Base-by-base conservation (phyloP, 2,329 filamentous ascomycete species). In the Penicillium sp. region DNA sequence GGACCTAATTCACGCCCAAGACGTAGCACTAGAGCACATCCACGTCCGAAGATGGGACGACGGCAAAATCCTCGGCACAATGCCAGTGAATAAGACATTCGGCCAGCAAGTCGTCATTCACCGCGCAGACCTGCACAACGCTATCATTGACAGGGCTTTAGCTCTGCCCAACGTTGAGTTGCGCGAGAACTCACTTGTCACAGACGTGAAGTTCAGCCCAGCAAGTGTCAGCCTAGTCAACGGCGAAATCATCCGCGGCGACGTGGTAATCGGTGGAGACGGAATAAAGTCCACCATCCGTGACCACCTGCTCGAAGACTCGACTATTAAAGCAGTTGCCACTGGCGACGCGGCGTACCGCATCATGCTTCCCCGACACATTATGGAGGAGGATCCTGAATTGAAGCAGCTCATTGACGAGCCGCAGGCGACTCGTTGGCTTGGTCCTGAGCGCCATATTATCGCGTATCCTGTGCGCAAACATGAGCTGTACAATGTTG, bases 321-420 rank as follows among this genome's bases (percentile, higher is more conserved):
- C 53, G 10, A 55, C 61, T 1, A 59, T 67, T 27, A 68, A 69
- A 29, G 65, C 71, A 8, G 59, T 70, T 7, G 58, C 69, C 59
- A 91, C 89, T 0, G 85, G 88, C 4, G 88, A 92, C 75, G 89
- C 90, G 0, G 88, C 89, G 3, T 93, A 93, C 77, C 84, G 89
- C 13, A 90, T 93, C 73, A 89, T 93, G 84, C 81, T 93, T 19
- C 83, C 82, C 1, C 84, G 89, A 13, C 81, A 84, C 31, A 80
- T 88, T 58, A 89, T 93, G 83, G 74, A 80, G 55, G 65, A 82
- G 23, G 88, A 92, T 64, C 82, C 88, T 0, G 87, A 90, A 62
- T 78, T 91, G 48, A 77, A 88, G 53, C 80, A 77, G n/a, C 80
- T 92, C 10, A 79, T 93, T 23, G 84, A 90, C 64, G 80, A 82